These are phyloP conservation scores for Linnemannia elongata DNA, from an alignment of 192 early-diverging fungal species.

Conservation along the genomic window DNA sequence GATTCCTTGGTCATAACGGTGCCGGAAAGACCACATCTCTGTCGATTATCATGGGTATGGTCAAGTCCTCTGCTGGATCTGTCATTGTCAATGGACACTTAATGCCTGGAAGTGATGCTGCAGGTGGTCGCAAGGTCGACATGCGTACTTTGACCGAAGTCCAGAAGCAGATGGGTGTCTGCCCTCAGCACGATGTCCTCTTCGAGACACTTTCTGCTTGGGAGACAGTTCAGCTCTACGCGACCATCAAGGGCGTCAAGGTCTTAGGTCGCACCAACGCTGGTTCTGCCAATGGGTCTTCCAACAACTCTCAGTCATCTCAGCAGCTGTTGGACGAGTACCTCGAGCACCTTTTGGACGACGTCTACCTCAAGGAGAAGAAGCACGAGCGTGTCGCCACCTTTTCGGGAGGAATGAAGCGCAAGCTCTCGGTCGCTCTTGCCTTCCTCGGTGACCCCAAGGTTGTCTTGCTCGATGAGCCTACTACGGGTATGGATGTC, in stretches of 20 bases:
- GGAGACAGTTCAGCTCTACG: constrained; percentile 64
- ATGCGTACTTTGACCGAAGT: constrained; percentile 47
- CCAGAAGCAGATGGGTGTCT: constrained; percentile 65
- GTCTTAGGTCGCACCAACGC: constrained; percentile 25
- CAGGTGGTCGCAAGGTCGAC: constrained; percentile 29
- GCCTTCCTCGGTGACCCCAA: constrained; percentile 68
- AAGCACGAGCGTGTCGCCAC: constrained; percentile 45
- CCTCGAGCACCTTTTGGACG: constrained; percentile 42
- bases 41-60: constrained; percentile 55
- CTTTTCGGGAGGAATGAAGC: constrained; percentile 72
- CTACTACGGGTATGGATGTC: constrained; percentile 73
- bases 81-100: constrained; percentile 44
- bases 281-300: not conserved
- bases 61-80: constrained; percentile 48
- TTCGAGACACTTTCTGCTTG: constrained; percentile 61
- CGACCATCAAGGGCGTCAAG: constrained; percentile 63
- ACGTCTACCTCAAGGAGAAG: constrained; percentile 58
- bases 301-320: not conserved
- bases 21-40: constrained; percentile 70
- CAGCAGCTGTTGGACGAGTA: constrained; percentile 42
- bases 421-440: constrained; percentile 64
- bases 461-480: constrained; percentile 69
- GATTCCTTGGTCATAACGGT: constrained; percentile 73
- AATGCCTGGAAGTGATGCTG: constrained; percentile 38
- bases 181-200: constrained; percentile 70